phyloP scores from a whole-genome alignment of 2,329 filamentous ascomycete species.

The Chaetomiaceae sp. region DNA sequence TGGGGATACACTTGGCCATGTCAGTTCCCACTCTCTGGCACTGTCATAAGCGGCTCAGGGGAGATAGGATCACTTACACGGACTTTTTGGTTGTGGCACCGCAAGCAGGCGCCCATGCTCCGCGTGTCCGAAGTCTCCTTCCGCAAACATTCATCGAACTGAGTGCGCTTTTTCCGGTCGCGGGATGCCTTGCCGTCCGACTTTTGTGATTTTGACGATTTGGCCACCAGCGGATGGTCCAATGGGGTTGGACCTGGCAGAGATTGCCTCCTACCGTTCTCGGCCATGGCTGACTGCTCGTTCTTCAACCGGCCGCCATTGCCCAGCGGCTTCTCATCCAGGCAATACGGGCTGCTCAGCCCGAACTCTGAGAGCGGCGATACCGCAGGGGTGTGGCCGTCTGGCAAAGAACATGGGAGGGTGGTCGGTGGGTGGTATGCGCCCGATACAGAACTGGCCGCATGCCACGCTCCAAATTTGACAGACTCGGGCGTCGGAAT shows the following conservation, averaged over 20 bases:
- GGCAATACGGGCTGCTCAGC: neutral
- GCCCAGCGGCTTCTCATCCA: neutral
- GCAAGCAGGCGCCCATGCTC: conserved; percentile 38
- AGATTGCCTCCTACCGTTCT: neutral
- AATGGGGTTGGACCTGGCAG: neutral
- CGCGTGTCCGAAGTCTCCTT: conserved; percentile 35
- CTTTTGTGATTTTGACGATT: neutral
- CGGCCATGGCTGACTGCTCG: neutral
- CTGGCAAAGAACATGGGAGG: neutral
- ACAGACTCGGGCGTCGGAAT: neutral
- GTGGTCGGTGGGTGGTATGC: neutral
- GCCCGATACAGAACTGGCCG: neutral
- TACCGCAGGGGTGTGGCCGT: no score
- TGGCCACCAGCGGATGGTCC: neutral
- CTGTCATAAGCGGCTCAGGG: no score
- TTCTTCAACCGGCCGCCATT: neutral
- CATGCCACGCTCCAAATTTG: neutral
- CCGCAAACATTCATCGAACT: conserved; percentile 27
- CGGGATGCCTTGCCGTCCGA: neutral
- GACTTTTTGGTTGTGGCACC: conserved; percentile 43
- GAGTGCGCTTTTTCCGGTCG: conserved; percentile 17
- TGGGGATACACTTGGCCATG: conserved; percentile 34
- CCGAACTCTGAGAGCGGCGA: neutral
- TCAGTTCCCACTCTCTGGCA: conserved; percentile 6
- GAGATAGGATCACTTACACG: conserved; percentile 33